Base-by-base conservation (phyloP, 1,139 yeast genomes). In the Diutina mesorugosa region DNA sequence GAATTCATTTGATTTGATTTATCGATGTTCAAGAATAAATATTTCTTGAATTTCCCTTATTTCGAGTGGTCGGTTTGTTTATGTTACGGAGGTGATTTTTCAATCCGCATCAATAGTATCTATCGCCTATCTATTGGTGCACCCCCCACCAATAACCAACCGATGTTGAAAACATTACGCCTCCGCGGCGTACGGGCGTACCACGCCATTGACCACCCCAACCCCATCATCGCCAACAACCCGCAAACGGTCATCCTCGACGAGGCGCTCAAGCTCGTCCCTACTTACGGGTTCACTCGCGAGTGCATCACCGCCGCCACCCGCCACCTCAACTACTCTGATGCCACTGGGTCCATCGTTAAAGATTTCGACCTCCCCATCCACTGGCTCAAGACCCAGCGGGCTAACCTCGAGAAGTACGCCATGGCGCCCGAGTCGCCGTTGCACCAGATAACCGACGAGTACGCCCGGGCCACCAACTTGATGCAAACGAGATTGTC, bases 221-320 rank as follows among this genome's bases (percentile, higher is more conserved):
- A 16, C 16, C 45, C 53, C n/a, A 30, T 76, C 29, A 66, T 76
- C 55, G 61, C 67, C 53, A 69, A 69, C 59, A 10, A 21, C 29
- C 47, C 47, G 18, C 18, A 45, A 14, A 16, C 38, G n/a, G 21
- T 26, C 16, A 45, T 51, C 16, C 35, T 51, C 10, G 14, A 51
- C 26, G 18, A 51, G 16, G 71, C 80, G 0, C 59, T 75, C n/a
- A 70, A 69, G 45, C 73, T 73, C 60, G 87, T 91, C 32, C 96
- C 96, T 1, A 63, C 69, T 56, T 73, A 70, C 58, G 98, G 98
- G 1, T 90, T 93, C 67, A 72, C 78, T 58, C 78, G 79, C 52
- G 68, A 71, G 48, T 83, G 96, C 12, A 72, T 93, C 7, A 72
- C 80, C 1, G 70, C 76, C 51, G 87, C 95, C 4, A 74, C 86